Evolutionary conservation across 495 filamentous ascomycete genomes (phyloP).

Genomic region (Penicillium salamii): DNA sequence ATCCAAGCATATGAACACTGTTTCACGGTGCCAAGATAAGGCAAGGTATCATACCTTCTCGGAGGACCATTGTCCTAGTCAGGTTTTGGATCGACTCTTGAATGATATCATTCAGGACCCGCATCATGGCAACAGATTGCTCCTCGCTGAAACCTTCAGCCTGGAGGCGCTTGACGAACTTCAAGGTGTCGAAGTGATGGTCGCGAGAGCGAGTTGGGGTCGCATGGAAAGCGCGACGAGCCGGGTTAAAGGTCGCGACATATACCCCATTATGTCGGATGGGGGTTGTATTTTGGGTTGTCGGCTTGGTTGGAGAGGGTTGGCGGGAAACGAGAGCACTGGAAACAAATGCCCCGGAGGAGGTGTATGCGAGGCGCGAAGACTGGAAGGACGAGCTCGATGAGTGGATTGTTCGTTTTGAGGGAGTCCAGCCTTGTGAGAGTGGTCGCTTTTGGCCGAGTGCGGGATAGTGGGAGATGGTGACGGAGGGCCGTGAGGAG

Average conservation of each 20-base stretch:
- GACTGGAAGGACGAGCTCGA: conserved; percentile 9
- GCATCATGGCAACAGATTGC: conserved; percentile 95
- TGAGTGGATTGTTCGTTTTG: conserved; percentile 23
- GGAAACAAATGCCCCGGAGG: conserved; percentile 9
- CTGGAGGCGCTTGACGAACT: conserved; percentile 88
- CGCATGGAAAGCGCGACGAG: conserved; percentile 63
- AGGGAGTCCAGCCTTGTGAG: conserved; percentile 21
- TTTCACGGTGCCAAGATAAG: background rate
- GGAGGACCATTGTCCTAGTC: conserved; percentile 97
- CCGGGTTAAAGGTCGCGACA: conserved; percentile 40
- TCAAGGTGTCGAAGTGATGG: conserved; percentile 98
- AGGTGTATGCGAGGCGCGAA: conserved; percentile 23
- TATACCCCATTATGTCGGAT: conserved; percentile 50
- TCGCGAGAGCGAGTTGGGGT: conserved; percentile 61
- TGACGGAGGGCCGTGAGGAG: conserved; percentile 34
- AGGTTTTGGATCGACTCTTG: conserved; percentile 98
- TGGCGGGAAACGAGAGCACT: conserved; percentile 23
- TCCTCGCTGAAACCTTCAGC: conserved; percentile 94
- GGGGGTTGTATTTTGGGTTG: conserved; percentile 24
- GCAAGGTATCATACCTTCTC: conserved; percentile 59
- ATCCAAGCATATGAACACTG: background rate
- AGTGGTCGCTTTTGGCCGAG: conserved; percentile 24
- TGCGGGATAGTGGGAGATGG: conserved; percentile 28
- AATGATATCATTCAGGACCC: conserved; percentile 93
- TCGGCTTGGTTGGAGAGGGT: conserved; percentile 9